phyloP scores from a whole-genome alignment of 768 basidiomycete genomes.

The Clavaria fumosa region DNA sequence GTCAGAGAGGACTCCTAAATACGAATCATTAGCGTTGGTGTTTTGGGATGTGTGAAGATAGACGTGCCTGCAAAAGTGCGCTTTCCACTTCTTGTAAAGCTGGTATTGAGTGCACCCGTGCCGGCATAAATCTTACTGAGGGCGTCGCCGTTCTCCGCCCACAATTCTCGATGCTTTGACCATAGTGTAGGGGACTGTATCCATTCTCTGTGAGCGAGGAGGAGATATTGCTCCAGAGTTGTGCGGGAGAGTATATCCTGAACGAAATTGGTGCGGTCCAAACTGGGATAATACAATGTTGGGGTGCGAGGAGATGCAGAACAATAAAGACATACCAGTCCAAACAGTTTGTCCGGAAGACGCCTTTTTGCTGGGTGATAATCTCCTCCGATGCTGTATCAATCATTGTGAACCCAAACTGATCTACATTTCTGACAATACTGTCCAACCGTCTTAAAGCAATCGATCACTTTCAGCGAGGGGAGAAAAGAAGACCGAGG shows the following conservation, averaged over 20 bases:
- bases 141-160: conserved; percentile 95
- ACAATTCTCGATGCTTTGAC: conserved; percentile 81
- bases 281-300: conserved; percentile 27
- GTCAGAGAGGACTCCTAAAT: conserved; percentile 73
- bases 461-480: background rate
- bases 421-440: conserved; percentile 50
- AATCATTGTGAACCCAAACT: conserved; percentile 76
- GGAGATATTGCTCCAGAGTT: conserved; percentile 69
- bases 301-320: conserved; percentile 1
- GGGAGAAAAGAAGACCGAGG: too few species aligned
- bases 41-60: conserved; percentile 4
- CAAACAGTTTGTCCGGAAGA: conserved; percentile 89
- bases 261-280: conserved; percentile 95
- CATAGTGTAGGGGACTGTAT: conserved; percentile 52
- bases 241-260: conserved; percentile 85
- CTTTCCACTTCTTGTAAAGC: conserved; percentile 90
- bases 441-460: conserved; percentile 38
- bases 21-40: conserved; percentile 5
- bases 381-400: conserved; percentile 48
- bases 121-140: conserved; percentile 91
- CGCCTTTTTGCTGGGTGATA: conserved; percentile 80
- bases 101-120: conserved; percentile 87
- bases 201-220: conserved; percentile 68
- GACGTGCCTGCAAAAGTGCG: conserved; percentile 68
- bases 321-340: conserved; percentile 50